Evolutionary conservation across 441 rosid species (phyloP).

Genomic region (Euphorbia celastroides): DNA sequence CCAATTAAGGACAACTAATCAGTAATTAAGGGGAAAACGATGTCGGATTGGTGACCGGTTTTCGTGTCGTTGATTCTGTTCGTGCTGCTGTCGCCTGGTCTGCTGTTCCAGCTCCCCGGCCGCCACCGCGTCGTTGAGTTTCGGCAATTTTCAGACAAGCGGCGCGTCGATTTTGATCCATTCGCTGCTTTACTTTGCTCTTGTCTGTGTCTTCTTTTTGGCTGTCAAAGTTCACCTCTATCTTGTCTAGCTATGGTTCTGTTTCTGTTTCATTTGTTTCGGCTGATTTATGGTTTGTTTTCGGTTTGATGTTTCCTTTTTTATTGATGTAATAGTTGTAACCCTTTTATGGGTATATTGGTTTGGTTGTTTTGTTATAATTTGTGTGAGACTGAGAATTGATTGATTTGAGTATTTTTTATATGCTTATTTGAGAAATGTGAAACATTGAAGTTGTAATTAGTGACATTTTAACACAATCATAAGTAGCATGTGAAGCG

Average conservation of each 20-base stretch:
- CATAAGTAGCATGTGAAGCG: too few species aligned
- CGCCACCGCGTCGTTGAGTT: constrained; percentile 47
- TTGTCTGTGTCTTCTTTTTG: constrained; percentile 71
- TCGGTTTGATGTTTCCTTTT: background rate
- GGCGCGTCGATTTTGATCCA: constrained; percentile 77
- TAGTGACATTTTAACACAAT: too few species aligned
- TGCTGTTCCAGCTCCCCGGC: constrained; percentile 83
- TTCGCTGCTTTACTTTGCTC: constrained; percentile 63
- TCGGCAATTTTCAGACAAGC: constrained; percentile 88
- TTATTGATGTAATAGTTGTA: background rate
- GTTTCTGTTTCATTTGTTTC: background rate
- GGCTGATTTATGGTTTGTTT: background rate
- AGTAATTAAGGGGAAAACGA: too few species aligned
- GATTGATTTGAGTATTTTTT: background rate
- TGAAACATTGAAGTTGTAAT: too few species aligned
- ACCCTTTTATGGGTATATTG: background rate
- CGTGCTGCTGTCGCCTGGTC: constrained; percentile 68
- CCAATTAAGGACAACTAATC: background rate
- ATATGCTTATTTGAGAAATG: too few species aligned
- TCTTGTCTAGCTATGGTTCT: constrained; percentile 25
- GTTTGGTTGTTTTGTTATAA: background rate
- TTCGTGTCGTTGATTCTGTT: constrained; percentile 63
- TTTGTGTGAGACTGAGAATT: too few species aligned
- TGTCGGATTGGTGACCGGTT: constrained; percentile 78
- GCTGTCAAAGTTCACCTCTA: constrained; percentile 64